Evolutionary conservation across 768 basidiomycete species (phyloP), one percentile per base, ranked within the genome.

Genomic region (Chiua virens): DNA sequence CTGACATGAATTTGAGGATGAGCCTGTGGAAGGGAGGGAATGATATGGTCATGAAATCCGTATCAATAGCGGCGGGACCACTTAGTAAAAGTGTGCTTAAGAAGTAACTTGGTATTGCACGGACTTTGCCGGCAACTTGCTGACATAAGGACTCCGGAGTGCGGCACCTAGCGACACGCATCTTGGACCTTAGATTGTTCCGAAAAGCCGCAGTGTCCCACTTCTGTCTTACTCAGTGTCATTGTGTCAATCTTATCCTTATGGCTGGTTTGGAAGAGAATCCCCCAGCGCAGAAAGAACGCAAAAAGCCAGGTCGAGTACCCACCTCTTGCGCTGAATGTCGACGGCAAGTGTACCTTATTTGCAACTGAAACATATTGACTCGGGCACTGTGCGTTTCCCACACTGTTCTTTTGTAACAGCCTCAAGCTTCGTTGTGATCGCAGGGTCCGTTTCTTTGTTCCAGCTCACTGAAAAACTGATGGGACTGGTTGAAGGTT

Each of bases 381-480:
- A 23, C 17, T 9, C 25, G 9, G 3, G n/a, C 8, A 9, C 28
- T 30, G 3, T 30, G 28, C 28, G 9, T 14, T 25, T 41, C 47
- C 35, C 8, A 17, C 35, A 4, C 17, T 27, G 13, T 36, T 39
- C 17, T 38, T 37, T 25, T 43, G 42, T 11, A 20, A 55, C 42
- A 75, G 85, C 40, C 73, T 87, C 37, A 86, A 87, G 64, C 71
- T 87, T 38, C 76, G 79, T 28, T 87, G 85, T 57, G 85, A 87
- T 62, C 78, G 79, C 59, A 80, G 81, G 66, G 84, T 82, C 21
- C 13, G n/a, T 42, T 47, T 23, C 17, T 45, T 53, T 38, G 9
- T 10, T 9, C 7, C 28, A 10, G 25, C 25, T 25, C 8, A 8
- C 25, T 25, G 25, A 4, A 8, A 8, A 25, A 25, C 25, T 25